Base-by-base conservation (phyloP, 192 early-diverging fungal genomes). In the Cetraspora pellucida region DNA sequence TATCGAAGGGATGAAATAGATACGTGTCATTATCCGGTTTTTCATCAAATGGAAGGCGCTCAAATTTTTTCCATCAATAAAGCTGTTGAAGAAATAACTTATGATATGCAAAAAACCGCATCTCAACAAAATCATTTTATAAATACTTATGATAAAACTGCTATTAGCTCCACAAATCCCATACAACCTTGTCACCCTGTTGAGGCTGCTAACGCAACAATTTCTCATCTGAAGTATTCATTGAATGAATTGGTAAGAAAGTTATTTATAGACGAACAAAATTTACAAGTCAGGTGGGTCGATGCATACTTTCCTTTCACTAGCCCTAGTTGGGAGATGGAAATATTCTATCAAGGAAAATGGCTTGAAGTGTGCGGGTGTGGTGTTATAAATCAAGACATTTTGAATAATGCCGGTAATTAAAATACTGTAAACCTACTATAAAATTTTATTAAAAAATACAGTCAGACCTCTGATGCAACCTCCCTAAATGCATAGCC, bases 31-130 rank as follows among this genome's bases (percentile, higher is more conserved):
- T 99, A 98, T 81, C 97, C 97, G 0, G 95, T 95, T 6, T 99
- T 99, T 81, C 97, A 99, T 77, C 97, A 99, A 81, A 97, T 99
- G 91, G 97, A 99, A 77, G 97, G 95, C 9, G 91, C 96, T 43
- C 90, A 92, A 50, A 81, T 89, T 30, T 93, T 93, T 80, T 81
- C 87, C 23, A 77, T 84, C 30, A 79, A 78, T 30, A 81, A 84
- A n/a, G 74, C 63, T 0, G 66, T 78, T 7, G 75, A 79, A 31
- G 79, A 79, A 21, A 77, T 86, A 49, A 46, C 78, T 16, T 77
- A 80, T n/a, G 78, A 81, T 3, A 80, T 84, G 37, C 25, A 52
- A 23, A 63, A 66, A 72, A 25, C 63, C 19, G 45, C 75, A 13
- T 11, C 79, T 77, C 45, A 17, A 82, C 58, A 66, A 73, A 16